Conservation (phyloP, 192 early-diverging fungal species). For the Coemansia sp. region DNA sequence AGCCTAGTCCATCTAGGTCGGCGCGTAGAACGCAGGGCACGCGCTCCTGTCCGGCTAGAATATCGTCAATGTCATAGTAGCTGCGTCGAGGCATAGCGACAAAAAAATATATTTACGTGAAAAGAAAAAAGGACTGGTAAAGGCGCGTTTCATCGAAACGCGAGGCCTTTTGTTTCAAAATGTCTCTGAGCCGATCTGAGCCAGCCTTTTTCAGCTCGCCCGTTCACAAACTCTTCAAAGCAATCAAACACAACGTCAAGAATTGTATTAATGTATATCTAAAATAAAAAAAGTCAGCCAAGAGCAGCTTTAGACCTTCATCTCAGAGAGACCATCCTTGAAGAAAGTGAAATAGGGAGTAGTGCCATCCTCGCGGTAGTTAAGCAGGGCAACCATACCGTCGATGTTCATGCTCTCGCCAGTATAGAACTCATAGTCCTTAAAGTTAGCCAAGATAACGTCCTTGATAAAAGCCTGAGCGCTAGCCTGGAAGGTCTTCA, state of each 20-base stretch:
- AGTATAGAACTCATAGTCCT: conserved; percentile 90
- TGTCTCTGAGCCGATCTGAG: too few relatives aligned
- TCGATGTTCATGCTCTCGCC: conserved; percentile 86
- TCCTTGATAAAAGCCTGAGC: conserved; percentile 70
- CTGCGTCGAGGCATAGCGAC: conserved; percentile 27
- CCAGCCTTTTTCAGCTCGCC: too few relatives aligned
- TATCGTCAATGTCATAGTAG: conserved; percentile 56
- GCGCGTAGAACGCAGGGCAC: conserved; percentile 49
- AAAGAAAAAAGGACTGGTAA: neutral
- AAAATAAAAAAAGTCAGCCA: neutral
- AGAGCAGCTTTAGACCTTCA: conserved; percentile 62
- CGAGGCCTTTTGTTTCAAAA: too few relatives aligned
- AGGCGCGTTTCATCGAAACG: too few relatives aligned
- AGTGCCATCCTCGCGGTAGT: conserved; percentile 92
- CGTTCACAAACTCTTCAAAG: too few relatives aligned
- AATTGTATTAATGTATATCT: conserved; percentile 1
- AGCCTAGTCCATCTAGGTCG: conserved; percentile 53
- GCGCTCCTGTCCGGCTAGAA: conserved; percentile 49
- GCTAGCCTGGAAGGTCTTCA: conserved; percentile 64
- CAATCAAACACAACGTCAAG: conserved; percentile 5
- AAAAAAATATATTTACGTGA: conserved; percentile 2
- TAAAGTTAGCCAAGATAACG: conserved; percentile 74
- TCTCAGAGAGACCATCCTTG: conserved; percentile 77
- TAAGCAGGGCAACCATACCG: conserved; percentile 83
- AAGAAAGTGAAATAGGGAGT: conserved; percentile 92